A percentile compares a stretch with the other conserved stretches of the same genome.
These are phyloP conservation scores for Suhomyces yuchorum DNA, from an alignment of 1,139 yeast genomes.

Conservation along the genomic window DNA sequence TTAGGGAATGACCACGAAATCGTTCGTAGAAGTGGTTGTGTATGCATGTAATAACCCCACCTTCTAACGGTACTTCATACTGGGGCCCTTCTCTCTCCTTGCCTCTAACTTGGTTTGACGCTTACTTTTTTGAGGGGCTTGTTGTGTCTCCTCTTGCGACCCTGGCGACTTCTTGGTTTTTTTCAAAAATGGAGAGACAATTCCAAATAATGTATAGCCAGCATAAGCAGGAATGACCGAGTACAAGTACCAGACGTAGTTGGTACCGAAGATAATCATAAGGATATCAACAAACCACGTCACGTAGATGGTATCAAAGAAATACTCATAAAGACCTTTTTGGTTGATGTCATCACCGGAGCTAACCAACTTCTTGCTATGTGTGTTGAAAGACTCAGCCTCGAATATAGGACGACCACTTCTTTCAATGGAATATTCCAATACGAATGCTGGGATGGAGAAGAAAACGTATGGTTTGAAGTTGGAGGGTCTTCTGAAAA, in stretches of 20 bases:
- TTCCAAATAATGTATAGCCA: conserved; percentile 49
- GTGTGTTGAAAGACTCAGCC: conserved; percentile 35
- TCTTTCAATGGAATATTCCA: conserved; percentile 60
- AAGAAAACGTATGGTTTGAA: conserved; percentile 55
- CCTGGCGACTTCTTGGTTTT: conserved; percentile 15
- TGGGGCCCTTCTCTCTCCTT: conserved; percentile 41
- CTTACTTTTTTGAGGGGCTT: conserved; percentile 39
- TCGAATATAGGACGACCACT: conserved; percentile 66
- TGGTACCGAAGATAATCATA: conserved; percentile 56
- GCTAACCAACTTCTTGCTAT: conserved; percentile 37
- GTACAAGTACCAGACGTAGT: conserved; percentile 64
- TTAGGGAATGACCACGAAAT: too few species aligned
- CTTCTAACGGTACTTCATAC: conserved; percentile 23
- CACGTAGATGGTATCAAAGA: conserved; percentile 73
- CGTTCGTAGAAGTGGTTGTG: too few species aligned
- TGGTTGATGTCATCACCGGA: conserved; percentile 70
- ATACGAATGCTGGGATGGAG: conserved; percentile 56
- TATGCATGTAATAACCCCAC: background rate
- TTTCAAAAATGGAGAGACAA: conserved; percentile 26
- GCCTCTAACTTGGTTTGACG: conserved; percentile 53
- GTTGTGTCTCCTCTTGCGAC: conserved; percentile 15
- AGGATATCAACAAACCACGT: conserved; percentile 65
- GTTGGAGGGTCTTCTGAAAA: conserved; percentile 56
- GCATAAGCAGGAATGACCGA: conserved; percentile 54
- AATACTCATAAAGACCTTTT: conserved; percentile 71